phyloP scores from a whole-genome alignment of 1,284 basidiomycete genomes.

The Marasmius sp. region DNA sequence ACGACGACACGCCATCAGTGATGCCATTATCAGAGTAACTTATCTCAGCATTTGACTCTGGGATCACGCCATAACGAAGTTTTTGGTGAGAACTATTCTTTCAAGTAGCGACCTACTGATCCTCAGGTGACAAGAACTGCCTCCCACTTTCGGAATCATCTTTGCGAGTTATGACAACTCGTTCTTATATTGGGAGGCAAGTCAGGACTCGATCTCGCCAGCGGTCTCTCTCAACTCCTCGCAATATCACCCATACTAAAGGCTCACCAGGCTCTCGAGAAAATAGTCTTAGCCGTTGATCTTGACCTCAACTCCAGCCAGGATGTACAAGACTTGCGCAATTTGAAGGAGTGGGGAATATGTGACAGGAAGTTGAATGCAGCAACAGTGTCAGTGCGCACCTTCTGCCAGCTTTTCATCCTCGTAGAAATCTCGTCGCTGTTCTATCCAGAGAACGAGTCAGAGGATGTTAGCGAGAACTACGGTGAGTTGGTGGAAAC shows the following conservation, averaged over 20 bases:
- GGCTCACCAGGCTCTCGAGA: not conserved
- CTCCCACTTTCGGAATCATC: too few relatives aligned
- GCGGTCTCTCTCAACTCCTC: not conserved
- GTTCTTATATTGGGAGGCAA: not conserved
- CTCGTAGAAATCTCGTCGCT: not conserved
- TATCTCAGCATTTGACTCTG: not conserved
- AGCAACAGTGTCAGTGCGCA: not conserved
- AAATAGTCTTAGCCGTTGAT: not conserved
- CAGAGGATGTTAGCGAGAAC: not conserved
- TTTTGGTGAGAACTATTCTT: not conserved
- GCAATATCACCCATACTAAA: not conserved
- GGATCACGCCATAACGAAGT: too few relatives aligned
- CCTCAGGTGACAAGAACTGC: not conserved
- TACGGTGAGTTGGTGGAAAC: not conserved
- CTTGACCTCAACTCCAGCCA: not conserved
- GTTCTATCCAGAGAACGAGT: not conserved
- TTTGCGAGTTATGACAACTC: not conserved
- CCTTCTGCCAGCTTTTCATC: not conserved
- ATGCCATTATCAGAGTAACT: not conserved
- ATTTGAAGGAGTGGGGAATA: not conserved
- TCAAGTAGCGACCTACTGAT: not conserved
- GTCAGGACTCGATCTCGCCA: not conserved
- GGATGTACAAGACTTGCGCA: not conserved
- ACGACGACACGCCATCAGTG: too few relatives aligned
- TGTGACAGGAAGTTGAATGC: not conserved